Conservation (phyloP, 306 rosid species). For the Lupinus albus region DNA sequence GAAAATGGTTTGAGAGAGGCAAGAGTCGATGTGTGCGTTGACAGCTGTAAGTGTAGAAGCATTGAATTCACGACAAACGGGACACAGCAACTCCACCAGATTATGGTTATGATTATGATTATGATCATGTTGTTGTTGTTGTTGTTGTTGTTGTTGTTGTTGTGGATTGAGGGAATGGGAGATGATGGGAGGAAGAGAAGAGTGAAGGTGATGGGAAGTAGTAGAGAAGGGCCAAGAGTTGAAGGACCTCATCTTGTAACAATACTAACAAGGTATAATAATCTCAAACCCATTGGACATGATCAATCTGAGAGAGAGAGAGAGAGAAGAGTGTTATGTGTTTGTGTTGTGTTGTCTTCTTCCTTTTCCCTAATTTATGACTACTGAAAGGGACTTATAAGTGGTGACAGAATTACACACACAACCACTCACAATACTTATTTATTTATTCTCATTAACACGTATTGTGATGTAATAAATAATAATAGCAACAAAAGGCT, state of each 20-base stretch:
- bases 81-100: slow-evolving; percentile 66
- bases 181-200: slow-evolving; percentile 76
- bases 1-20: slow-evolving; percentile 58
- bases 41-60: slow-evolving; percentile 65
- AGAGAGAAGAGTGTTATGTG: slow-evolving; percentile 26
- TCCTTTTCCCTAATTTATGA: slow-evolving; percentile 83
- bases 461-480: too few species aligned
- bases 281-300: too few species aligned
- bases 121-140: background rate
- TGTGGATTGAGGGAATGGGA: slow-evolving; percentile 48
- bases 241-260: slow-evolving; percentile 69
- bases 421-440: too few species aligned
- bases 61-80: slow-evolving; percentile 66
- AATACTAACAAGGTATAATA: too few species aligned
- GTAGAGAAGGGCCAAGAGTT: slow-evolving; percentile 75
- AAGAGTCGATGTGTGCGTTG: slow-evolving; percentile 66
- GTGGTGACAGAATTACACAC: too few species aligned
- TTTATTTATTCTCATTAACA: too few species aligned
- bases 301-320: slow-evolving; percentile 27
- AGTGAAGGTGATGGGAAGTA: slow-evolving; percentile 42
- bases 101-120: too few species aligned
- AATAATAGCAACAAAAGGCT: too few species aligned
- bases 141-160: slow-evolving; percentile 9
- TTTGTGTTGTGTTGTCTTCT: slow-evolving; percentile 62
- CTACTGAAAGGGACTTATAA: slow-evolving; percentile 84